Percentiles rank a stretch among this genome's conserved stretches.
Evolutionary conservation across 2,329 filamentous ascomycete species (phyloP).

Genomic region (Neopestalotiopsis clavispora): DNA sequence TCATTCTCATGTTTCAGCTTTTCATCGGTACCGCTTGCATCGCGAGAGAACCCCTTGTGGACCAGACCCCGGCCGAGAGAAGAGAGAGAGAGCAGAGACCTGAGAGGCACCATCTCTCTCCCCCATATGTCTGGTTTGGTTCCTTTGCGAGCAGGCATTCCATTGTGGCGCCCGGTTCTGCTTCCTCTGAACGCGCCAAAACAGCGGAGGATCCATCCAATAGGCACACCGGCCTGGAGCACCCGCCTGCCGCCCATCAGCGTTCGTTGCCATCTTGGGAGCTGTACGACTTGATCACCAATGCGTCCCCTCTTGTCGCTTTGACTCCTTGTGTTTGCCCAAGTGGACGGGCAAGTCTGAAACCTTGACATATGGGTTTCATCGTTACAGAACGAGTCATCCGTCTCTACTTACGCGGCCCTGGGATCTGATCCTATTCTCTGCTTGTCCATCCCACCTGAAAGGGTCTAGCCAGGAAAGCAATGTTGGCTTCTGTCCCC

Average conservation of each 20-base stretch:
- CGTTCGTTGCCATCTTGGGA: background rate
- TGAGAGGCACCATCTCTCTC: background rate
- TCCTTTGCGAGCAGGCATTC: conserved; percentile 1
- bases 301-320: background rate
- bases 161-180: background rate
- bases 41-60: background rate
- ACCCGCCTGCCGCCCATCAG: background rate
- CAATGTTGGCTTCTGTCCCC: background rate
- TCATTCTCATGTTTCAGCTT: conserved; percentile 14
- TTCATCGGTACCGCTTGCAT: conserved; percentile 12
- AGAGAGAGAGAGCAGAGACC: no score
- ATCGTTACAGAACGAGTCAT: conserved; percentile 15
- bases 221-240: background rate
- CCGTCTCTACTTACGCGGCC: conserved; percentile 9
- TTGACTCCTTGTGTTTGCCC: conserved; percentile 14
- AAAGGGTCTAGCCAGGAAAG: background rate
- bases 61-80: background rate
- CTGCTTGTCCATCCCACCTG: background rate
- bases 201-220: background rate
- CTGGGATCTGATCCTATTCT: background rate
- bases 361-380: conserved; percentile 17
- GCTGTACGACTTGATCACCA: background rate
- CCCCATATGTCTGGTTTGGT: conserved; percentile 9
- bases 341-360: conserved; percentile 14
- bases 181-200: background rate